These are phyloP conservation scores for Ophiostoma triangulosporum DNA, from an alignment of 2,329 filamentous ascomycete species.

Conservation along the genomic window DNA sequence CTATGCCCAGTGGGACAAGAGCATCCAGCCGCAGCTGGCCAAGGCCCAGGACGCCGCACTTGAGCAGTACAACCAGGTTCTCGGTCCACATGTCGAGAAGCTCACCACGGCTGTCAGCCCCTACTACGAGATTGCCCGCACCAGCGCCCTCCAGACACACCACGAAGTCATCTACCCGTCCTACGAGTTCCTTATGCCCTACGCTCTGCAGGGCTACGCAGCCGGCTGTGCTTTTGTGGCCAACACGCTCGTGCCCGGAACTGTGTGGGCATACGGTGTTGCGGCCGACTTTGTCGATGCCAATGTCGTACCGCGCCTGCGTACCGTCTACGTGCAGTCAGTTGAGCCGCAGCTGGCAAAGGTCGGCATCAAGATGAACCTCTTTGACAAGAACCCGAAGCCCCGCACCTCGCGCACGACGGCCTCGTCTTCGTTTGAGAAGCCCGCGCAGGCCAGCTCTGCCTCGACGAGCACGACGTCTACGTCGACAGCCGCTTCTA, in stretches of 20 bases:
- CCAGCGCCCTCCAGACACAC: constrained; percentile 53
- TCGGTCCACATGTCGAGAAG: constrained; percentile 63
- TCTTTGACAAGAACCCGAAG: constrained; percentile 36
- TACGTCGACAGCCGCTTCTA: constrained; percentile 17
- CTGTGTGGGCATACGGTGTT: constrained; percentile 56
- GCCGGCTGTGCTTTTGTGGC: constrained; percentile 53
- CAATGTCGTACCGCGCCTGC: constrained; percentile 68
- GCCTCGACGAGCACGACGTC: constrained; percentile 14
- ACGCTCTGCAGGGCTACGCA: constrained; percentile 53
- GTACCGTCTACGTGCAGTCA: constrained; percentile 73
- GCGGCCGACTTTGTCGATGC: constrained; percentile 58
- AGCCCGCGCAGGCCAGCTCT: constrained; percentile 17
- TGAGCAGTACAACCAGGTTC: constrained; percentile 52
- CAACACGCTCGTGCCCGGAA: constrained; percentile 58
- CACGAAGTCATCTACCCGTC: constrained; percentile 61
- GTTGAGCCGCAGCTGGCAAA: constrained; percentile 90
- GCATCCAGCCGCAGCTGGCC: constrained; percentile 59
- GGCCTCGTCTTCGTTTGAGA: constrained; percentile 25
- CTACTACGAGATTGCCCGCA: constrained; percentile 55
- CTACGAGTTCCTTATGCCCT: constrained; percentile 62
- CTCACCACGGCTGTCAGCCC: constrained; percentile 46
- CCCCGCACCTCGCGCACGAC: constrained; percentile 3
- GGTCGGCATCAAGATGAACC: constrained; percentile 78
- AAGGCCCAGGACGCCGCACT: constrained; percentile 48
- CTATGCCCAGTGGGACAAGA: constrained; percentile 63